Evolutionary conservation across 345 rosid genomes (phyloP).

Genomic region (Populus simonii): DNA sequence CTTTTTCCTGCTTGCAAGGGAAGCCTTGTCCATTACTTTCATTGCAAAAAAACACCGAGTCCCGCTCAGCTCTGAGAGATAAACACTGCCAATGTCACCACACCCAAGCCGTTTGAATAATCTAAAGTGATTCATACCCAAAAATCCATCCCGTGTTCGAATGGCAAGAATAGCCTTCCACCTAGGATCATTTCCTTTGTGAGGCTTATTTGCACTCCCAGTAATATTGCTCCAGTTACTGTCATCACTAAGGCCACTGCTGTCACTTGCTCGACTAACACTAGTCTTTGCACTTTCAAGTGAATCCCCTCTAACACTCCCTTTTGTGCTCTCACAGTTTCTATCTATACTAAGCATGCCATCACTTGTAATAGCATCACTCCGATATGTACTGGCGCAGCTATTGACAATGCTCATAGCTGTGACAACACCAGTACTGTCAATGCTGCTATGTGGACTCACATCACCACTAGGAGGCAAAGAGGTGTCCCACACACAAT

Average conservation of each 20-base stretch:
- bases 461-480: constrained; percentile 89
- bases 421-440: constrained; percentile 58
- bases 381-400: constrained; percentile 33
- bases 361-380: constrained; percentile 69
- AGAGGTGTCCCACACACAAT: constrained; percentile 96
- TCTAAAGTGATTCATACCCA: constrained; percentile 95
- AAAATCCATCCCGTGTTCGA: constrained; percentile 74
- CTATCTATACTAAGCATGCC: constrained; percentile 70
- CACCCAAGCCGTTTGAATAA: constrained; percentile 91
- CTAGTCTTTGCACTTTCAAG: constrained; percentile 86
- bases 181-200: constrained; percentile 95
- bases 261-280: constrained; percentile 73
- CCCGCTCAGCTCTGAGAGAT: constrained; percentile 87
- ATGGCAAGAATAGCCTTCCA: constrained; percentile 94
- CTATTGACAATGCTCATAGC: constrained; percentile 90
- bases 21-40: constrained; percentile 99
- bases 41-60: constrained; percentile 91
- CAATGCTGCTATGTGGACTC: constrained; percentile 86
- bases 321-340: constrained; percentile 61
- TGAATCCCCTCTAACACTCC: constrained; percentile 67
- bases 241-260: constrained; percentile 88
- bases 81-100: constrained; percentile 97
- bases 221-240: constrained; percentile 95
- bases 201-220: constrained; percentile 89
- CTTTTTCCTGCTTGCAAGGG: constrained; percentile 93